phyloP scores from a whole-genome alignment of 495 filamentous ascomycete genomes.

The Aspergillus nidulans region DNA sequence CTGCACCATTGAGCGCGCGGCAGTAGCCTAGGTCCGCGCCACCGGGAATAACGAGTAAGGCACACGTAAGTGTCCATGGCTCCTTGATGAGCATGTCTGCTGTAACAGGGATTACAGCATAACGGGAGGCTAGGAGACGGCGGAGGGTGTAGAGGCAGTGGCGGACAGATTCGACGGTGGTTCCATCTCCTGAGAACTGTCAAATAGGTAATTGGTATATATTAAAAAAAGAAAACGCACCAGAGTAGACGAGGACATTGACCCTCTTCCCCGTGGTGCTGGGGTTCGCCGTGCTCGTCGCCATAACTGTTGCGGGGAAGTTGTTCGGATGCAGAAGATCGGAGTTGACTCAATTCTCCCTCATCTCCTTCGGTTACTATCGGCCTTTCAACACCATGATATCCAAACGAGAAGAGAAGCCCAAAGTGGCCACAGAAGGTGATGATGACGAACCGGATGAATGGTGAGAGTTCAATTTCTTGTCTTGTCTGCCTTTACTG shows the following conservation, averaged over 20 bases:
- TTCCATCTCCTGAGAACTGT: conserved; percentile 63
- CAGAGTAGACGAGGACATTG: conserved; percentile 85
- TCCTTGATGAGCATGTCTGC: conserved; percentile 79
- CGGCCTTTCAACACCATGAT: conserved; percentile 24
- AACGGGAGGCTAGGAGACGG: conserved; percentile 84
- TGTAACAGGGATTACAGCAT: conserved; percentile 84
- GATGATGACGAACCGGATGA: conserved; percentile 92
- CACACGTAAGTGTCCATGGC: conserved; percentile 84
- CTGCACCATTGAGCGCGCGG: conserved; percentile 77
- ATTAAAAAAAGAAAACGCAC: conserved; percentile 34
- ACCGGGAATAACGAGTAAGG: conserved; percentile 86
- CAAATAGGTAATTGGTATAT: background rate
- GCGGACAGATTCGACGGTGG: conserved; percentile 79
- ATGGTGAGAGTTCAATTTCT: conserved; percentile 55
- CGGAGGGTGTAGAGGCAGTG: conserved; percentile 87
- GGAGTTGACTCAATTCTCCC: conserved; percentile 2
- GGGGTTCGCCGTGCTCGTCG: conserved; percentile 24
- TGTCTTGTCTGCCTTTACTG: background rate
- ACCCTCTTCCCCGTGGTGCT: conserved; percentile 60
- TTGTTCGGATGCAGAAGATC: conserved; percentile 4
- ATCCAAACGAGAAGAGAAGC: conserved; percentile 35
- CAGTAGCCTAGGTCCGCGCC: conserved; percentile 95
- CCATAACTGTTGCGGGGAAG: conserved; percentile 25
- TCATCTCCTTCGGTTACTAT: conserved; percentile 3
- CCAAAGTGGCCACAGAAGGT: conserved; percentile 33